Base-by-base conservation (phyloP, 495 filamentous ascomycete species). In the Neurospora pannonica region DNA sequence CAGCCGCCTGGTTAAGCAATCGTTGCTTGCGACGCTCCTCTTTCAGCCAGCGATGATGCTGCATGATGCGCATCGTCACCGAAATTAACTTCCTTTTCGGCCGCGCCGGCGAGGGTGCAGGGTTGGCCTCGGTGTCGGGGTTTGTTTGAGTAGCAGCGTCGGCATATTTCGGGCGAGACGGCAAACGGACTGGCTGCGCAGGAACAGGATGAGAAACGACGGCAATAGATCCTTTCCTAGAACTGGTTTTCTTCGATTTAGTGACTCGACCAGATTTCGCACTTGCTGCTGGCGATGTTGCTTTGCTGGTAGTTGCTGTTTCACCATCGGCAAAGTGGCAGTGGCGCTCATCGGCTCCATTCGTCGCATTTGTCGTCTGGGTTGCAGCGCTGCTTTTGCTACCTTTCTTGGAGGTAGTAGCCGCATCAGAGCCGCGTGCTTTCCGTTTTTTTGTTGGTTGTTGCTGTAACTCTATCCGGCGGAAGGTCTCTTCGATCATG, bases 401-500 rank as follows among this genome's bases (percentile, higher is more conserved):
- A 0, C 84, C 84, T 54, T 85, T 85, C 40, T 82, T 83, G 4
- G 80, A 73, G 11, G 77, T 73, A 34, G 77, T 78, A 17, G 88
- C 87, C 5, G 89, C 89, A 74, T 88, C 89, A 6, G 89, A 90
- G 15, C 83, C 81, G 62, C 90, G 84, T 36, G 54, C 54, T 77
- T 92, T 91, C 81, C 88, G 87, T 82, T 90, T 90, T 73, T 88
- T 75, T 48, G 73, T 24, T 72, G 74, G 78, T 37, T 78, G 76
- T 19, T 87, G 85, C 60, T 91, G 86, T 75, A 90, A 87, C 71
- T 92, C 90, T 82, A 91, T 86, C 72, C 89, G 86, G 73, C 88
- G 85, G 75, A 93, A 92, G 0, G 88, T 89, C 78, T 93, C 92
- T 79, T 98, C 94, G 19, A 93, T 87, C 81, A 92, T 92, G 24